Evolutionary conservation across 2,329 filamentous ascomycete genomes (phyloP).

Genomic region (Colletotrichum sp.): DNA sequence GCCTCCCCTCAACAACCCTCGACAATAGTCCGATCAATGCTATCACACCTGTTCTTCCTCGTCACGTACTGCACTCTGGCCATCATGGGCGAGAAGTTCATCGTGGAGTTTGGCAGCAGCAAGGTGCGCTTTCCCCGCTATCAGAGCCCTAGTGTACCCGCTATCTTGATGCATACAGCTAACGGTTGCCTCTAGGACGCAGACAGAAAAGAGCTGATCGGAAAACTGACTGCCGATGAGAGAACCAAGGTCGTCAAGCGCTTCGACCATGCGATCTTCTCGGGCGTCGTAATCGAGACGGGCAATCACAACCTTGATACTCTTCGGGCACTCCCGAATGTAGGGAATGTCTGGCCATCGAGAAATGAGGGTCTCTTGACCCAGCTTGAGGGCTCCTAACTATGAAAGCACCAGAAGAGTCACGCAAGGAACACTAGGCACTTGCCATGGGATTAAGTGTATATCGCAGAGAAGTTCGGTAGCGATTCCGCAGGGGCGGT

Average conservation of each 20-base stretch:
- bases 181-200: background rate
- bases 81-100: constrained; percentile 18
- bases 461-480: background rate
- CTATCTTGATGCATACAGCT: background rate
- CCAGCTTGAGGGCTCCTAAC: background rate
- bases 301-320: constrained; percentile 38
- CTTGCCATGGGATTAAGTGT: background rate
- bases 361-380: constrained; percentile 11
- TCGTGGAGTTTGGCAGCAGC: constrained; percentile 14
- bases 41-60: background rate
- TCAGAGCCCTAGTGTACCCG: background rate
- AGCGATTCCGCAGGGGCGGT: background rate
- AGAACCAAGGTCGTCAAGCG: constrained; percentile 9
- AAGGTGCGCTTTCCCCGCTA: background rate
- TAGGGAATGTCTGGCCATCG: constrained; percentile 40
- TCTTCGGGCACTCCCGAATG: constrained; percentile 34
- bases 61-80: background rate
- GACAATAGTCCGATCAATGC: background rate
- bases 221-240: background rate
- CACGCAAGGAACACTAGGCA: background rate
- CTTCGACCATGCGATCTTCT: constrained; percentile 33
- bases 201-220: constrained; percentile 3
- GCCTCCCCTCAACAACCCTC: background rate
- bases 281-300: constrained; percentile 36
- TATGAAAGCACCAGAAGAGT: background rate